Evolutionary conservation across 208 protist species (phyloP), one percentile per base, ranked within the genome.

Genomic region (Leishmania aethiopica): DNA sequence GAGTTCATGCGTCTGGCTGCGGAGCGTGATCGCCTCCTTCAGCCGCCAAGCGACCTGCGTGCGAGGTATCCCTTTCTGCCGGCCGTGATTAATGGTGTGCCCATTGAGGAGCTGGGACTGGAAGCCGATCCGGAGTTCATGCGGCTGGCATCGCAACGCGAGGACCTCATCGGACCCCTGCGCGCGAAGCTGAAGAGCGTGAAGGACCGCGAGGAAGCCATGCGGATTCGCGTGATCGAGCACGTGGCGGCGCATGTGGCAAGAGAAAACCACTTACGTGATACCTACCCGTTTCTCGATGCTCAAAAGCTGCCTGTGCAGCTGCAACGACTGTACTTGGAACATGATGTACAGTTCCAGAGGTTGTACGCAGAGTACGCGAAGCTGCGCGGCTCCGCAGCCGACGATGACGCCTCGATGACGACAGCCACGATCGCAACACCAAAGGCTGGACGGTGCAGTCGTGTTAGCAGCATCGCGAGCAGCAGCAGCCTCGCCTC

Each of bases 31-130:
- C 49, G 57, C 32, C 77, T 95, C 59, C 82, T 93, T 53, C 74
- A 78, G 60, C 89, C 89, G 49, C 89, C 89, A 37, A 83, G 75
- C 45, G 81, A 90, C 47, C 67, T 94, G 57, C 79, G 83, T 15
- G 88, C 90, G 47, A 85, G 88, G 55, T 95, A 91, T 76, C 91
- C 91, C 7, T 92, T 92, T 81, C 84, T 94, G 62, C 81, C 87
- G 7, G 55, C 75, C 13, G 83, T 85, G 11, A 89, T 94, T 64
- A 85, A 92, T 15, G 89, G 84, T 22, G 80, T 91, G 57, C 84
- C 82, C 35, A 89, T 94, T 25, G 78, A 82, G 49, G 83, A 90
- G 73, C 86, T 95, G 0, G 82, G 86, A 7, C 71, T 95, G 40
- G 89, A 95, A 71, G 84, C 86, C 28, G 92, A 95, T 75, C 76